Base-by-base conservation (phyloP, 441 rosid genomes). In the Adansonia gregorii region DNA sequence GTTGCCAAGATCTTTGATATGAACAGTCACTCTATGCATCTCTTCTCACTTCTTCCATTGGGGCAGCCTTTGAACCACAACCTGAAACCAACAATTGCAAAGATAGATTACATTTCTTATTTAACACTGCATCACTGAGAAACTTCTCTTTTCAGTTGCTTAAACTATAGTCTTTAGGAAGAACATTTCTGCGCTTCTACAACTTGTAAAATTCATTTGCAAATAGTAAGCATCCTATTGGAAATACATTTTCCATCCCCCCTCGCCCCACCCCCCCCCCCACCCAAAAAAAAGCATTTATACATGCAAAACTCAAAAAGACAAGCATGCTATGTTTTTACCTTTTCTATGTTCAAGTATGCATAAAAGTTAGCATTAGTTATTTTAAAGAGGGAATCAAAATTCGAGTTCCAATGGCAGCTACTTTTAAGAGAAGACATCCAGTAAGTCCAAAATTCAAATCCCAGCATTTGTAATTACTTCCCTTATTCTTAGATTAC, bases 61-160 rank as follows among this genome's bases (percentile, higher is more conserved):
- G 27, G 97, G 98, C 63, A 94, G 77, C 85, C 92, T 87, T 78
- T 89, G 97, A 70, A 94, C 94, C 35, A 90, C 93, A 81, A 93
- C 95, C 95, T 93, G 83, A 67, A 76, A 76, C 58, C 80, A 78
- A 72, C 46, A 78, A 56, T 0, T 49, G 15, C 7, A 52, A 65
- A 12, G n/a, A n/a, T 4, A 64, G 4, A 72, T 67, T 59, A 15
- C 9, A 31, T 74, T n/a, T 46, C 60, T 45, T 51, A 31, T 72
- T 51, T 43, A 74, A 77, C 49, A 12, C 4, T 22, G 27, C 27
- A 78, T 41, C 46, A 20, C 45, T 6, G 4, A 63, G 45, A 63
- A 27, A 63, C 10, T 14, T 31, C 0, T 1, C 10, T 61, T 61
- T 5, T 24, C 27, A 6, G 9, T 1, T 31, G 19, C 67, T 63